Evolutionary conservation across 176 grass and related monocot species (phyloP).

Genomic region (Cenchrus purpureus): DNA sequence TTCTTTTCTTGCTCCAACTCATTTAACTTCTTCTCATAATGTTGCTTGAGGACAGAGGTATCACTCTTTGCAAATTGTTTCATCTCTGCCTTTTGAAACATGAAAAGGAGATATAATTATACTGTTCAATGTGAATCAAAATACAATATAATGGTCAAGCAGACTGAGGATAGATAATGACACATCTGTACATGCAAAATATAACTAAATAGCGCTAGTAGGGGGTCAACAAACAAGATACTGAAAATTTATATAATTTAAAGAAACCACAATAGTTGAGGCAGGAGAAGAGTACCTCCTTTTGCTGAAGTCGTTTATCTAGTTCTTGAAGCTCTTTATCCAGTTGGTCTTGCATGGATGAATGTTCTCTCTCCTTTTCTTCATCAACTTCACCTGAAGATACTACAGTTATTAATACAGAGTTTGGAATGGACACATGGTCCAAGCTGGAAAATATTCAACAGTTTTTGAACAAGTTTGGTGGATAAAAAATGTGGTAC

Average conservation of each 20-base stretch:
- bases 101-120: slow-evolving; percentile 41
- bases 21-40: slow-evolving; percentile 86
- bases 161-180: background rate
- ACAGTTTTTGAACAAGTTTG: background rate
- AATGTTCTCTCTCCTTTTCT: slow-evolving; percentile 94
- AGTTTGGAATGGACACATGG: background rate
- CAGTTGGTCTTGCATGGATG: slow-evolving; percentile 77
- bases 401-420: background rate
- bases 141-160: slow-evolving; percentile 1
- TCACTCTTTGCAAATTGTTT: slow-evolving; percentile 85
- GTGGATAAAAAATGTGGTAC: background rate
- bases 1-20: slow-evolving; percentile 95
- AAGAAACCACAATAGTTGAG: background rate
- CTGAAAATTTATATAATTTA: background rate
- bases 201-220: slow-evolving; percentile 7
- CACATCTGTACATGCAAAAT: slow-evolving; percentile 6
- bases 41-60: slow-evolving; percentile 82
- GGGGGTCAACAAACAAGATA: background rate
- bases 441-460: background rate
- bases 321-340: slow-evolving; percentile 93
- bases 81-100: slow-evolving; percentile 81
- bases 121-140: slow-evolving; percentile 25
- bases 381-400: slow-evolving; percentile 75
- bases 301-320: slow-evolving; percentile 86
- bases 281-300: slow-evolving; percentile 66